Percentiles rank a stretch among this genome's conserved stretches.
Conservation (phyloP, 192 early-diverging fungal species). For the Allomyces macrogynus region DNA sequence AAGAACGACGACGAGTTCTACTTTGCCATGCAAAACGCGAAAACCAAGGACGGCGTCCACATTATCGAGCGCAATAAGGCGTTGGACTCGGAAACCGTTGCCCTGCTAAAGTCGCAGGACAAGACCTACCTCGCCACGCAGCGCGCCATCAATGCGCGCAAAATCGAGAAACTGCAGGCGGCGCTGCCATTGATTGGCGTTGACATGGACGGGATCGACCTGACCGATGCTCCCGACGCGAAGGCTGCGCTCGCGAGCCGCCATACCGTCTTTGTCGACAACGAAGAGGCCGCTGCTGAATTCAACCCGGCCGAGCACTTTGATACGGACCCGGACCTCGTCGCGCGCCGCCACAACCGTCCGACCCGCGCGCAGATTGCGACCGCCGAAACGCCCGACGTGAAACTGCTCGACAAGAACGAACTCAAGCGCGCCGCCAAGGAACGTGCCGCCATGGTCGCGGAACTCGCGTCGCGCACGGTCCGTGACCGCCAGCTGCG, state of each 20-base stretch:
- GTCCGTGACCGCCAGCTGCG: constrained; percentile 55
- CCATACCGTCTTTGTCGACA: constrained; percentile 64
- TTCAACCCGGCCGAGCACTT: constrained; percentile 71
- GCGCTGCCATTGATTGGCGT: constrained; percentile 44
- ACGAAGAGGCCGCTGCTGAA: constrained; percentile 34
- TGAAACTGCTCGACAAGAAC: constrained; percentile 1
- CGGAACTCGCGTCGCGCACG: constrained; percentile 53
- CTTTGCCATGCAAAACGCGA: constrained; percentile 80
- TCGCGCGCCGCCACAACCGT: constrained; percentile 60
- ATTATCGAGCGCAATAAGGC: constrained; percentile 46
- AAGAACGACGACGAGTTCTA: constrained; percentile 97
- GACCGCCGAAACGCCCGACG: not conserved
- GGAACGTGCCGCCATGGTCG: constrained; percentile 25
- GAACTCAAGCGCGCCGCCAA: constrained; percentile 16
- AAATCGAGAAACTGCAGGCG: constrained; percentile 56
- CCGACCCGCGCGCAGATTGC: constrained; percentile 18
- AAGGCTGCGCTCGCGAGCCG: constrained; percentile 7
- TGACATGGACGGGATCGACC: constrained; percentile 12
- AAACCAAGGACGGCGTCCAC: constrained; percentile 71
- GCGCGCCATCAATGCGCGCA: constrained; percentile 44
- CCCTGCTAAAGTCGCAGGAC: constrained; percentile 83
- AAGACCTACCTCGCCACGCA: constrained; percentile 68
- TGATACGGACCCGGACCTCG: constrained; percentile 56
- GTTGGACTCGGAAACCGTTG: constrained; percentile 52
- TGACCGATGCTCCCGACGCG: constrained; percentile 15